These are phyloP conservation scores for Ziziphus jujuba DNA, from an alignment of 306 rosid species.

Conservation along the genomic window DNA sequence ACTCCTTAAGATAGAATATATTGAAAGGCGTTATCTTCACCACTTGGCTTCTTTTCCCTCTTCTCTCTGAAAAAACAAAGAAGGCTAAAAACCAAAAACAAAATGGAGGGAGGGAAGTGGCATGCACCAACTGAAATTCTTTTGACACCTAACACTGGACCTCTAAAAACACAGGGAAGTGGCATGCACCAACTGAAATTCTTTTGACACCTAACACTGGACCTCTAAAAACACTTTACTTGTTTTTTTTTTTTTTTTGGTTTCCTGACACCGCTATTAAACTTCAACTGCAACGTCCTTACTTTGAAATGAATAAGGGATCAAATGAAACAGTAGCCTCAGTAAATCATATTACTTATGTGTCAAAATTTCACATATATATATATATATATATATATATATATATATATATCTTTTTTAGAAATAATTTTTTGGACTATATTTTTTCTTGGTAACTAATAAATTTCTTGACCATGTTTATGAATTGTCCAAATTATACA, in stretches of 20 bases:
- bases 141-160: too few species aligned
- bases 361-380: too few species aligned
- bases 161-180: too few species aligned
- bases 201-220: background rate
- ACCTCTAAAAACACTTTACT: background rate
- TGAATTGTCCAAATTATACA: too few species aligned
- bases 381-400: too few species aligned
- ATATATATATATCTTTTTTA: too few species aligned
- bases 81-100: background rate
- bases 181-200: slow-evolving; percentile 27
- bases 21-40: background rate
- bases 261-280: slow-evolving; percentile 17
- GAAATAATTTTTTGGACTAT: too few species aligned
- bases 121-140: slow-evolving; percentile 23
- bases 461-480: too few species aligned
- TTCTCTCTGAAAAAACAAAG: background rate
- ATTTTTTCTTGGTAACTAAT: too few species aligned
- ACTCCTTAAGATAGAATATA: slow-evolving; percentile 17
- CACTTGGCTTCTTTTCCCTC: slow-evolving; percentile 1
- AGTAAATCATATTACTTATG: too few species aligned
- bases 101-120: slow-evolving; percentile 7
- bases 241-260: background rate
- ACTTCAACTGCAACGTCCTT: slow-evolving; percentile 8
- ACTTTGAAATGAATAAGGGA: background rate
- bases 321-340: background rate